Evolutionary conservation across 805 yeast species (phyloP), one percentile per base, ranked within the genome.

Genomic region (Starmerella bombicola): DNA sequence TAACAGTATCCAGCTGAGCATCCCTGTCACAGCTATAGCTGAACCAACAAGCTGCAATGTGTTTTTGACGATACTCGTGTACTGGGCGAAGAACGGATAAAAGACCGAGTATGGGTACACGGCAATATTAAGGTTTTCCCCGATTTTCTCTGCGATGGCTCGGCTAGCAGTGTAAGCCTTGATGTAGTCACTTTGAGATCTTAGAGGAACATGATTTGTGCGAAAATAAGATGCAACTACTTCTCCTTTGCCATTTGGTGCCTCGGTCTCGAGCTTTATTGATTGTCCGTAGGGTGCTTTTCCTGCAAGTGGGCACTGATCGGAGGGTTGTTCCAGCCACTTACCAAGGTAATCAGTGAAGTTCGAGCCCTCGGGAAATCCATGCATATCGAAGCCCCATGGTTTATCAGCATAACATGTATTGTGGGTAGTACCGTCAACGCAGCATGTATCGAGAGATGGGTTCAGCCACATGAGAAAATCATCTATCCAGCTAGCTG

Each of bases 241-340:
- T 26, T 20, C n/a, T 13, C 47, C 43, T 23, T 26, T 18, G n/a
- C 70, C 68, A 1, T 84, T 73, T n/a, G n/a, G n/a, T n/a, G n/a
- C n/a, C 2, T 88, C 65, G 13, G 8, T 26, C 4, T 84, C 68
- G 2, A 32, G 33, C 30, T 43, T 42, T 29, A 50, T 46, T 1
- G 85, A 66, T 4, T 66, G 60, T 1, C 80, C 68, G 56, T 88
- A 88, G 0, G 96, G 94, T 0, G 96, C 96, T 54, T 81, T 80
- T 2, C 98, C 98, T 3, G 95, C 97, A 21, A 88, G 63, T 1
- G 97, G 95, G 59, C 98, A 88, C 2, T 88, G 83, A 53, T 81
- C 91, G 42, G 93, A 80, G 20, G 83, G 81, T 35, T 50, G 53
- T 1, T 74, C 67, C 20, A 88, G 81, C 98, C 98, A 88, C 31